These are phyloP conservation scores for Saposhnikovia divaricata DNA, from an alignment of 129 eudicot genomes.

Conservation along the genomic window DNA sequence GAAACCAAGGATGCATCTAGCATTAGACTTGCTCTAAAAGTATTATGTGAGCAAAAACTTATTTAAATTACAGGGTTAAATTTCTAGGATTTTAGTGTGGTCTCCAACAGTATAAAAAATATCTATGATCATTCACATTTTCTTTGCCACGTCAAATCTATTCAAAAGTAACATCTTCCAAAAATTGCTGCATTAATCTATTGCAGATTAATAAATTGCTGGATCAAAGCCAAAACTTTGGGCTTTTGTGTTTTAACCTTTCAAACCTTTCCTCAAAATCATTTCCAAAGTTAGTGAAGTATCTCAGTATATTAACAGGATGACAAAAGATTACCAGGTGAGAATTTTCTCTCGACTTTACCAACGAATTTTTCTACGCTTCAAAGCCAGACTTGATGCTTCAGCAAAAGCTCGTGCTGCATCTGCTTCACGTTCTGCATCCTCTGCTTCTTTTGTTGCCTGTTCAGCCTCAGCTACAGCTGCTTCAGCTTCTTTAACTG, in stretches of 20 bases:
- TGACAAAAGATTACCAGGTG: background rate
- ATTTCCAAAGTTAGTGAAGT: background rate
- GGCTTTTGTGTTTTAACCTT: background rate
- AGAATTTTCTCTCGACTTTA: constrained; percentile 12
- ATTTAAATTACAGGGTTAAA: too few species aligned
- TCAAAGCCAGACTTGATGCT: constrained; percentile 45
- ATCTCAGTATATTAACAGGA: background rate
- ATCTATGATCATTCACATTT: too few species aligned
- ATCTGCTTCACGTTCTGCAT: constrained; percentile 84
- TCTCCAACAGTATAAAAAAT: too few species aligned
- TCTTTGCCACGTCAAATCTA: background rate
- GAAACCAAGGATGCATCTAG: too few species aligned
- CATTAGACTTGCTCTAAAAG: too few species aligned
- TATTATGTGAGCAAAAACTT: too few species aligned
- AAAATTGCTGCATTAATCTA: background rate
- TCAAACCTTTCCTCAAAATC: background rate
- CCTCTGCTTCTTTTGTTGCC: constrained; percentile 81
- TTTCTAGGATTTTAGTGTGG: too few species aligned
- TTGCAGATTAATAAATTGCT: background rate
- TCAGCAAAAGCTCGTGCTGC: constrained; percentile 64
- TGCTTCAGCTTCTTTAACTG: constrained; percentile 92
- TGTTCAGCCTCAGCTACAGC: constrained; percentile 76
- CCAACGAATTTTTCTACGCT: constrained; percentile 41
- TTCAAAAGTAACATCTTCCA: background rate
- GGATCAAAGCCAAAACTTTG: background rate